These are phyloP conservation scores for Microsporum canis DNA, from an alignment of 2,329 filamentous ascomycete genomes.

Conservation along the genomic window DNA sequence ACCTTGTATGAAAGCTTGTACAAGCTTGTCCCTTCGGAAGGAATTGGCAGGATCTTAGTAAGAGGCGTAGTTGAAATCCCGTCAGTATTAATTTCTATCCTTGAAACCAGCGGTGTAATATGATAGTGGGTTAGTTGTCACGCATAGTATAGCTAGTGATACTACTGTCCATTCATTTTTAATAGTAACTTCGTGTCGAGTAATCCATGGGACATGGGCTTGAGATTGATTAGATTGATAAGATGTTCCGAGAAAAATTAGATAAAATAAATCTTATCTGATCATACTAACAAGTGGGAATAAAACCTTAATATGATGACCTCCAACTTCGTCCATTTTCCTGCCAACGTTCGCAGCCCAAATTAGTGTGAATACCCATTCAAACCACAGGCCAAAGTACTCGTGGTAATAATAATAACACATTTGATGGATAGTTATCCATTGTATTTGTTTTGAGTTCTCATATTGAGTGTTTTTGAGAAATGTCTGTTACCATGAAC, in stretches of 20 bases:
- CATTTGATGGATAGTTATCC: not conserved
- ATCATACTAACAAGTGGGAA: not conserved
- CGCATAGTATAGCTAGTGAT: not conserved
- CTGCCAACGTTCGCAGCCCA: not conserved
- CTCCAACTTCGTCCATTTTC: not conserved
- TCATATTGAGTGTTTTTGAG: not conserved
- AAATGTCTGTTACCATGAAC: not conserved
- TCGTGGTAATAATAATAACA: not conserved
- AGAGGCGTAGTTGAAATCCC: not conserved
- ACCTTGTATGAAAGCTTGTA: not conserved
- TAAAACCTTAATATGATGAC: not conserved
- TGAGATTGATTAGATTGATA: not conserved
- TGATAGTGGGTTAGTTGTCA: too few relatives aligned
- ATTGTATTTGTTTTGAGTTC: not conserved
- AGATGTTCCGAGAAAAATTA: not conserved
- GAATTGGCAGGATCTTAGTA: not conserved
- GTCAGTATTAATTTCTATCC: not conserved
- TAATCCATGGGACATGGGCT: too few relatives aligned
- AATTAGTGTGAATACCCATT: not conserved
- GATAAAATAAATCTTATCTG: not conserved
- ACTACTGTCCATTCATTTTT: not conserved
- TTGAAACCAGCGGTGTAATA: too few relatives aligned
- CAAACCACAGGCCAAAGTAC: not conserved
- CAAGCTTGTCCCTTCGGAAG: not conserved
- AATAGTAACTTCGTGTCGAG: too few relatives aligned